Conservation (phyloP, 1,284 basidiomycete genomes). For the Singerocomus rubriflavus region DNA sequence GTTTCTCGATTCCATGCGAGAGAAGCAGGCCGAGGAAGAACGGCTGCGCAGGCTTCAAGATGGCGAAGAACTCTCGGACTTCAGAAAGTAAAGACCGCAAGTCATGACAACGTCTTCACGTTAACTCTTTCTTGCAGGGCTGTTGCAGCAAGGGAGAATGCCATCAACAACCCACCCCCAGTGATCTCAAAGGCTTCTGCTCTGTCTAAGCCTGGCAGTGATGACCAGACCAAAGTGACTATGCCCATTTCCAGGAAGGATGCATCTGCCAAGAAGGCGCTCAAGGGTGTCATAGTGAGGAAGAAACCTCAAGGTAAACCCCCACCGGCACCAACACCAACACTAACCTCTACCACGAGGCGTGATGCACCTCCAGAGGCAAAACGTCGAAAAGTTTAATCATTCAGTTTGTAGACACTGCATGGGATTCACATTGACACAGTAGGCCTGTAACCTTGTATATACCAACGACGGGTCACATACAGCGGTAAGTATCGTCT, state of each 20-base stretch:
- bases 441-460: slow-evolving; percentile 14
- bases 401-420: slow-evolving; percentile 21
- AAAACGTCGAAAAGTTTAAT: slow-evolving; percentile 54
- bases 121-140: slow-evolving; percentile 46
- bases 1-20: slow-evolving; percentile 81
- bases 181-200: slow-evolving; percentile 12
- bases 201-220: slow-evolving; percentile 18
- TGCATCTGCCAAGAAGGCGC: slow-evolving; percentile 45
- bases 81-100: slow-evolving; percentile 61
- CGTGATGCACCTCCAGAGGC: slow-evolving; percentile 36
- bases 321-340: slow-evolving; percentile 20
- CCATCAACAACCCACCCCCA: slow-evolving; percentile 42
- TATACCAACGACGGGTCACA: slow-evolving; percentile 3
- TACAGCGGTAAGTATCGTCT: slow-evolving; percentile 1
- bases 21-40: slow-evolving; percentile 75
- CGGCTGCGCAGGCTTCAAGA: slow-evolving; percentile 69
- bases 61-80: slow-evolving; percentile 76
- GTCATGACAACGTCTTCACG: slow-evolving; percentile 5
- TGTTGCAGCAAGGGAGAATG: slow-evolving; percentile 65
- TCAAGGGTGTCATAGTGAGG: slow-evolving; percentile 79
- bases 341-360: slow-evolving; percentile 9
- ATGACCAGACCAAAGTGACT: slow-evolving; percentile 23
- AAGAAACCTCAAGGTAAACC: slow-evolving; percentile 52
- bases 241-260: slow-evolving; percentile 45
- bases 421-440: slow-evolving; percentile 15